Base-by-base conservation (phyloP, 495 filamentous ascomycete species). In the Glarea lozoyensis region DNA sequence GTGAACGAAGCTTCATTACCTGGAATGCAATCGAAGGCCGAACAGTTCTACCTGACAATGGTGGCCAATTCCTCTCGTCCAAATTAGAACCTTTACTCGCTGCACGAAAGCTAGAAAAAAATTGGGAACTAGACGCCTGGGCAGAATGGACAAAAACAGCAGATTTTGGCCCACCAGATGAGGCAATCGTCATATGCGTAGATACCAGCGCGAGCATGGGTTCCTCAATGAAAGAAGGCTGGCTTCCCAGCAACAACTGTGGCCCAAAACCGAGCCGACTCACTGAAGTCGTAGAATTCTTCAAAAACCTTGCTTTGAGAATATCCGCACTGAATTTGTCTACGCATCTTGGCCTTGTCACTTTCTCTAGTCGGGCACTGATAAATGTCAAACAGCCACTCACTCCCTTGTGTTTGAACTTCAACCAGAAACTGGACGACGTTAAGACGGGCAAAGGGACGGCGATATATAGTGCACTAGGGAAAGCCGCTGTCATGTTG, bases 41-140 rank as follows among this genome's bases (percentile, higher is more conserved):
- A 21, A 18, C 20, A 4, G 40, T n/a, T 6, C 18, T 49, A 29
- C 46, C 39, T 16, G 46, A 38, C n/a, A 49, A 49, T 39, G 18
- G 40, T 5, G 40, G 46, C 23, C 40, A 49, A 23, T 44, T 49
- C 32, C 35, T 49, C 13, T 49, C 40, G 3, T 32, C 37, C 22
- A 49, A 49, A 15, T 32, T 52, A 4, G 38, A 43, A 12, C 43
- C 49, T 2, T 43, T 52, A 11, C 21, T 52, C 3, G 1, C 25
- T 1, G 19, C 43, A 17, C 39, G 49, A 12, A 52, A 52, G 25
- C 22, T 16, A 20, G 18, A 16, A 1, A 17, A 22, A 4, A 52
- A 35, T 11, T 52, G 49, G 49, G 27, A 42, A 27, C n/a, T 52
- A 10, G 49, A 52, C 34, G 45, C 49, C 19, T 52, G 49, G 49